Conservation (phyloP, 176 grass and related monocot species). For the Cymbopogon citratus region DNA sequence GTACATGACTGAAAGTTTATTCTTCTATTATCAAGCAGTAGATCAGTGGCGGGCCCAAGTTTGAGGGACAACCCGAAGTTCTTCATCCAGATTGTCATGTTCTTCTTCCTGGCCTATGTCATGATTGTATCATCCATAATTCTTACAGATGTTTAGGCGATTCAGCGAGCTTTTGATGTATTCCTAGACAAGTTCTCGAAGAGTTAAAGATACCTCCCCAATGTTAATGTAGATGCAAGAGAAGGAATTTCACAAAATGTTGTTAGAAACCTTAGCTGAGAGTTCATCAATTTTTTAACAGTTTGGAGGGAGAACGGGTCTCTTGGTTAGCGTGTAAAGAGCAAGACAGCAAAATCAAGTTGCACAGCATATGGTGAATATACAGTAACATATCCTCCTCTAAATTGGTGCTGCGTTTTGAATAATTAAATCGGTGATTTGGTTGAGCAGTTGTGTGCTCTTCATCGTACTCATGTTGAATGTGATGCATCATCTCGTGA, state of each 20-base stretch:
- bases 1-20: not conserved
- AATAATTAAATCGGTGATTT: not conserved
- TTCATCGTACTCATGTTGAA: not conserved
- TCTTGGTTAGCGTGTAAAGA: slow-evolving; percentile 22
- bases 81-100: slow-evolving; percentile 85
- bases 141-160: slow-evolving; percentile 82
- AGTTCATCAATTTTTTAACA: not conserved
- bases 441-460: not conserved
- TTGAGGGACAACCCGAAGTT: slow-evolving; percentile 96
- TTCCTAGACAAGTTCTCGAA: slow-evolving; percentile 17
- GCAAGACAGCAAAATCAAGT: not conserved
- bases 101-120: slow-evolving; percentile 91
- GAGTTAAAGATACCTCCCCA: slow-evolving; percentile 32
- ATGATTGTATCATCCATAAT: slow-evolving; percentile 98
- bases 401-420: not conserved
- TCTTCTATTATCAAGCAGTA: slow-evolving; percentile 39
- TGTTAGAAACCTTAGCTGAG: slow-evolving; percentile 22
- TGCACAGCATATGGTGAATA: slow-evolving; percentile 18
- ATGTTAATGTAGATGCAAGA: slow-evolving; percentile 60
- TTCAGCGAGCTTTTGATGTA: slow-evolving; percentile 18
- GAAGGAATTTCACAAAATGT: slow-evolving; percentile 10
- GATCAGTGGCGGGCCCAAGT: slow-evolving; percentile 68
- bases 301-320: not conserved
- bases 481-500: not conserved
- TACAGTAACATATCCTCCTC: not conserved